phyloP scores from a whole-genome alignment of 768 basidiomycete genomes.

The Trametes elegans region DNA sequence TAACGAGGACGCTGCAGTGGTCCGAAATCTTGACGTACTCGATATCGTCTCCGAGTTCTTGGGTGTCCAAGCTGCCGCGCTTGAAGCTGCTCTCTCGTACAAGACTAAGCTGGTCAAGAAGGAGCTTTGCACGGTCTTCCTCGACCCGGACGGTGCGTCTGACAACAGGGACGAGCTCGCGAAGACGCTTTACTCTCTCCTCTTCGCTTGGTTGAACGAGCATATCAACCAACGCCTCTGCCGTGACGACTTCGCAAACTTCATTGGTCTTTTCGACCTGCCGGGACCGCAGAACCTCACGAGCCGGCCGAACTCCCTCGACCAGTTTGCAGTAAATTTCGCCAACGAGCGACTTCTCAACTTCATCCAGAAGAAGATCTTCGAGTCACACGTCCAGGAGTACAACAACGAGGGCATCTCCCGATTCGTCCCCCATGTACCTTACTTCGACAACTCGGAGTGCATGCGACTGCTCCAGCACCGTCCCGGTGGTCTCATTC shows the following conservation, averaged over 20 bases:
- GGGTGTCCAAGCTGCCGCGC: conserved; percentile 67
- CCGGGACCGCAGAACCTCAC: conserved; percentile 92
- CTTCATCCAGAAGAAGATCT: conserved; percentile 76
- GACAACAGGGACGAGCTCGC: conserved; percentile 94
- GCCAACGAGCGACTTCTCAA: conserved; percentile 90
- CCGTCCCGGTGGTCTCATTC: conserved; percentile 85
- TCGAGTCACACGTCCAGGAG: conserved; percentile 80
- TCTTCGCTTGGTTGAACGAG: conserved; percentile 97
- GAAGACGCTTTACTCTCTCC: conserved; percentile 87
- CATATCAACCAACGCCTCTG: conserved; percentile 94
- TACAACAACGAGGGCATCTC: conserved; percentile 82
- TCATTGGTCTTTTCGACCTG: conserved; percentile 92
- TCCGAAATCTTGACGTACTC: conserved; percentile 82
- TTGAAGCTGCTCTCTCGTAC: conserved; percentile 85
- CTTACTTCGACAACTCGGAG: conserved; percentile 90
- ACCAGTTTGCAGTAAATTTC: conserved; percentile 96
- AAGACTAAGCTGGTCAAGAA: conserved; percentile 91
- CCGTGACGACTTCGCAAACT: conserved; percentile 88
- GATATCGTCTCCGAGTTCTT: conserved; percentile 87
- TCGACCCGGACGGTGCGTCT: conserved; percentile 91
- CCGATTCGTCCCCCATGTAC: conserved; percentile 61
- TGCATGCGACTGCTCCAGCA: conserved; percentile 85
- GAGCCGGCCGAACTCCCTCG: conserved; percentile 85
- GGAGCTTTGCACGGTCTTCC: conserved; percentile 95
- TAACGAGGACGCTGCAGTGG: conserved; percentile 92